Base-by-base conservation (phyloP, 345 rosid genomes). In the Streptanthus diversifolius region DNA sequence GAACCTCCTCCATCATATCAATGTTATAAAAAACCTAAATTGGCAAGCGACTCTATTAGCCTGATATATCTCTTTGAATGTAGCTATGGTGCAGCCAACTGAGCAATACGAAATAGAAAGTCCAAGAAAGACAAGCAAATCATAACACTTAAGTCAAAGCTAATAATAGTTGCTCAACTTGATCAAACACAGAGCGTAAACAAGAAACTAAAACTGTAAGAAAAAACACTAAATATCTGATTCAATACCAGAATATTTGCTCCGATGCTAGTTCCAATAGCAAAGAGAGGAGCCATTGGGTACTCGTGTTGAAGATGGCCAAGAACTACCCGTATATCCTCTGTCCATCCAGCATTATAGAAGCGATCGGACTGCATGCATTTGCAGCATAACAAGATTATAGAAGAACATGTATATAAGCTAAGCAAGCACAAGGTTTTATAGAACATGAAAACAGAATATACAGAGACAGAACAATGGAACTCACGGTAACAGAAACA, bases 271-370 rank as follows among this genome's bases (percentile, higher is more conserved):
- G 98, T 90, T 77, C 98, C 96, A 77, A 93, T 69, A 7, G 83
- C 90, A 80, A 88, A 90, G 54, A 93, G 77, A 71, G 98, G 91
- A 85, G 97, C 96, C 80, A 64, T 82, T n/a, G 93, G 89, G 68
- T 86, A 86, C 15, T 85, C 71, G 1, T 65, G 52, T 43, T 89
- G 93, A 66, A 93, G 90, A 81, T 83, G 76, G 55, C 63, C 73
- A 63, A 87, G 52, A 63, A 90, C 87, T 12, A 52, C 82, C 15
- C 96, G 69, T 7, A 80, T 11, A 79, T 93, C 98, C 79, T 86
- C 96, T 12, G 98, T 93, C 87, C 90, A 89, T 47, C 97, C 98
- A 73, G 97, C 97, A 82, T 90, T 89, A 75, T 90, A 93, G 69
- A 93, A 89, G 80, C 89, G 83, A 82, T 90, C 98, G 1, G 98